These are phyloP conservation scores for Clarireedia monteithiana DNA, from an alignment of 2,329 filamentous ascomycete genomes.

Conservation along the genomic window DNA sequence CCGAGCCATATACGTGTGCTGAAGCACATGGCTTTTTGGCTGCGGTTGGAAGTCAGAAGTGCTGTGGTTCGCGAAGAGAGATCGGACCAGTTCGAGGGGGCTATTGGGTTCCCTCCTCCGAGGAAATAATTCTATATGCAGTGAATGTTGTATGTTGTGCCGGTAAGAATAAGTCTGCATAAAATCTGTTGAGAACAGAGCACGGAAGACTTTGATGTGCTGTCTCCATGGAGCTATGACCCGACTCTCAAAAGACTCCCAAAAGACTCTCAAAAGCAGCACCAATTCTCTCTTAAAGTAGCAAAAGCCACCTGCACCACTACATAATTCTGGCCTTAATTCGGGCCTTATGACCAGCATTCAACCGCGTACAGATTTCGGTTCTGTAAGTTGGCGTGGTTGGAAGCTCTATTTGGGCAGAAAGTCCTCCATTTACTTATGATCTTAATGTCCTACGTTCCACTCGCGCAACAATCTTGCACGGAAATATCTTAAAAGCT, in stretches of 20 bases:
- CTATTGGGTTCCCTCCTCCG: no score
- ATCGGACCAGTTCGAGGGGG: no score
- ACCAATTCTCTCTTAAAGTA: neutral
- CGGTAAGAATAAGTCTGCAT: no score
- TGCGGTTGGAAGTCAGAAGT: no score
- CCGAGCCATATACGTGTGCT: no score
- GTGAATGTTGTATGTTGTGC: no score
- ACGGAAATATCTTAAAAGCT: constrained; percentile 3
- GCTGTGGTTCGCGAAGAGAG: no score
- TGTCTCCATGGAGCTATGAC: neutral
- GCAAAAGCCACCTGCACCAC: neutral
- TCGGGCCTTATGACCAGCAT: neutral
- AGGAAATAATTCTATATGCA: no score
- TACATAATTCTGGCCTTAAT: constrained; percentile 2
- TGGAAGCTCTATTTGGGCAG: constrained; percentile 2
- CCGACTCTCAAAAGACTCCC: no score
- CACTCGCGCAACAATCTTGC: constrained; percentile 8
- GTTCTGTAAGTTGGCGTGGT: constrained; percentile 3
- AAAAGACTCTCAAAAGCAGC: neutral
- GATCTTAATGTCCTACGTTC: constrained; percentile 8
- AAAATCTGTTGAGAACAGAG: no score
- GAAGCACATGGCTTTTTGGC: no score
- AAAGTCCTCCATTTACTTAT: constrained; percentile 1
- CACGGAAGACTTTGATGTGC: no score
- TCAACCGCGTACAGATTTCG: neutral